Percentiles rank a stretch among this genome's conserved stretches.
Evolutionary conservation across 441 rosid genomes (phyloP).

Genomic region (Gossypium aridum): DNA sequence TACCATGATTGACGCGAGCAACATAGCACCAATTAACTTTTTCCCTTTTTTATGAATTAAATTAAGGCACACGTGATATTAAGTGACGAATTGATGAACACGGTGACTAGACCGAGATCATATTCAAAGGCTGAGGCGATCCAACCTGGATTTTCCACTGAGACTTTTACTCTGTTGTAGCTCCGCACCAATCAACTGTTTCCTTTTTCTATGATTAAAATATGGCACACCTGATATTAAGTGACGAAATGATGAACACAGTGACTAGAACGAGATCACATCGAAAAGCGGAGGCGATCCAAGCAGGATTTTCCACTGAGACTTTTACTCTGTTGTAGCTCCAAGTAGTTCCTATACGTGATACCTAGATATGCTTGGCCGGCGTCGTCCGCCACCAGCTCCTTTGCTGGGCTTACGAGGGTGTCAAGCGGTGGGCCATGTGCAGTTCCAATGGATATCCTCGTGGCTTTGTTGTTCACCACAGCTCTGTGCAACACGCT

Average conservation of each 20-base stretch:
- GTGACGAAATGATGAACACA: neutral
- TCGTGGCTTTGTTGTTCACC: constrained; percentile 24
- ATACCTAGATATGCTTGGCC: constrained; percentile 18
- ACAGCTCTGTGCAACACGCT: constrained; percentile 35
- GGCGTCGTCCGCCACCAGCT: constrained; percentile 6
- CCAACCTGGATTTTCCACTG: constrained; percentile 25
- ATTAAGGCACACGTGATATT: neutral
- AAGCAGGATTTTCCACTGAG: constrained; percentile 27
- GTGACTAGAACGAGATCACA: neutral
- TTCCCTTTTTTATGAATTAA: neutral
- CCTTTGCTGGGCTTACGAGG: constrained; percentile 21
- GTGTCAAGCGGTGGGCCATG: constrained; percentile 35
- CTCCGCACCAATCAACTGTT: neutral
- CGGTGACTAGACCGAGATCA: neutral
- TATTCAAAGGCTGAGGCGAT: constrained; percentile 13
- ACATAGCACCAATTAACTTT: neutral
- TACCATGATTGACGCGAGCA: neutral
- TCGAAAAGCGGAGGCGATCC: constrained; percentile 18
- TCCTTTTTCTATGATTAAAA: neutral
- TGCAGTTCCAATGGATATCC: constrained; percentile 32
- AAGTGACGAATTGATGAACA: neutral
- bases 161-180: constrained; percentile 24
- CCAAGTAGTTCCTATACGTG: constrained; percentile 22
- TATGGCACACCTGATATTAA: neutral
- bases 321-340: constrained; percentile 23